phyloP scores from a whole-genome alignment of 805 yeast genomes.

The Myxozyma lipomycoides region DNA sequence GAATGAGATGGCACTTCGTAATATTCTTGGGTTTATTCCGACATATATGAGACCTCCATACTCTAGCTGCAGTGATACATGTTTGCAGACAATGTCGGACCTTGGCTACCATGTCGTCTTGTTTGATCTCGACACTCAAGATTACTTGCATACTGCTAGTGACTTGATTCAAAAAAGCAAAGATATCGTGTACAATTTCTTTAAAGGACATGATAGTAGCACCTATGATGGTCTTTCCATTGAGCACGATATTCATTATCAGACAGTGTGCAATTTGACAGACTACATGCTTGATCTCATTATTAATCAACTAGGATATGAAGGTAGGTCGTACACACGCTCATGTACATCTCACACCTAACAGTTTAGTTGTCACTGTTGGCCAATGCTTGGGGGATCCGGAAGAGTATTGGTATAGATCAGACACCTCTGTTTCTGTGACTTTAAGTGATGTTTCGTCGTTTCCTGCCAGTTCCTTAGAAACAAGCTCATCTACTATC shows the following conservation, averaged over 20 bases:
- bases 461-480: not conserved
- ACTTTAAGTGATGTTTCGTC: not conserved
- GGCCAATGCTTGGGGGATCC: conserved; percentile 24
- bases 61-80: conserved; percentile 8
- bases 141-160: conserved; percentile 11
- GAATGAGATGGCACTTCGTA: conserved; percentile 21
- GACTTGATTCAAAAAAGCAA: conserved; percentile 10
- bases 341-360: not conserved
- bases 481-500: not conserved
- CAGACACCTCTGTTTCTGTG: not conserved
- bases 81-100: conserved; percentile 9
- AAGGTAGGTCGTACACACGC: not conserved
- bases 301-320: not conserved
- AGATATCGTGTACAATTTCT: conserved; percentile 7
- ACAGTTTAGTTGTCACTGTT: conserved; percentile 14
- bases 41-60: conserved; percentile 23
- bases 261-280: conserved; percentile 20
- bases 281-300: conserved; percentile 9
- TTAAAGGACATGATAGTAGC: not conserved
- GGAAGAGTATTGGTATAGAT: conserved; percentile 18
- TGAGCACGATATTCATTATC: conserved; percentile 20
- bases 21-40: conserved; percentile 18
- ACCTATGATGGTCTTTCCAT: conserved; percentile 9
- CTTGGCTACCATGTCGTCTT: conserved; percentile 21
- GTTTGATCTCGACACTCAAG: conserved; percentile 22